phyloP scores from a whole-genome alignment of 2,329 filamentous ascomycete genomes.

The Alternaria gansuensis region DNA sequence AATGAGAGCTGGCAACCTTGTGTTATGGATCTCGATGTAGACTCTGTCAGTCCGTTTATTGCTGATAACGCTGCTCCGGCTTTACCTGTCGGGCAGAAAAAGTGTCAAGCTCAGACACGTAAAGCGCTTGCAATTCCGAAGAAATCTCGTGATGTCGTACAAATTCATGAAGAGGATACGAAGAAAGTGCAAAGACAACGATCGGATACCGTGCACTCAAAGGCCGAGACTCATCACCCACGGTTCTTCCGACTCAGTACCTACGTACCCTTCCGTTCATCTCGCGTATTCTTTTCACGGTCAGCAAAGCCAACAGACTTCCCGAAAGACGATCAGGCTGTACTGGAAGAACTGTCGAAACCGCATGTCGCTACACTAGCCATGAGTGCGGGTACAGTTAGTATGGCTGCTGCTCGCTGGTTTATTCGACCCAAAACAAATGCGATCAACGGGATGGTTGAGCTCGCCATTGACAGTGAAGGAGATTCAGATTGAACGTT shows the following conservation, averaged over 20 bases:
- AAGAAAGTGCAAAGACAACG: constrained; percentile 33
- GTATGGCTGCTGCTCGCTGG: constrained; percentile 44
- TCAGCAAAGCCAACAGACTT: constrained; percentile 31
- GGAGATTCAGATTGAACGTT: not conserved
- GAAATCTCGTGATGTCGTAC: constrained; percentile 24
- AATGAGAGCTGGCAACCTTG: constrained; percentile 47
- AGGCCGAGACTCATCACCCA: constrained; percentile 32
- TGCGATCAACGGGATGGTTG: constrained; percentile 22
- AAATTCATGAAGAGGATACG: constrained; percentile 7
- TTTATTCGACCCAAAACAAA: constrained; percentile 28
- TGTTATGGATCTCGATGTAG: constrained; percentile 34
- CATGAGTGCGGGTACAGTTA: constrained; percentile 47
- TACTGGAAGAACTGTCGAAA: constrained; percentile 44
- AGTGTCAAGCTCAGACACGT: constrained; percentile 15
- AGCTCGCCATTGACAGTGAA: constrained; percentile 30
- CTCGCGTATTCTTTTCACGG: constrained; percentile 48
- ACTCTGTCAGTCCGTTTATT: constrained; percentile 41
- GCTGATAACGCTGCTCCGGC: constrained; percentile 18
- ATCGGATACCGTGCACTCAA: constrained; percentile 27
- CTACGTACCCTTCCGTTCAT: constrained; percentile 42
- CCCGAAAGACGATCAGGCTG: constrained; percentile 34
- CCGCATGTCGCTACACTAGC: constrained; percentile 45
- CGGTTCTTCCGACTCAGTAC: constrained; percentile 48
- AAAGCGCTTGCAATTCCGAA: constrained; percentile 27
- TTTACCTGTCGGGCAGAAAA: constrained; percentile 9